phyloP scores from a whole-genome alignment of 116 monocot species.

The Dioscorea cayenensis region DNA sequence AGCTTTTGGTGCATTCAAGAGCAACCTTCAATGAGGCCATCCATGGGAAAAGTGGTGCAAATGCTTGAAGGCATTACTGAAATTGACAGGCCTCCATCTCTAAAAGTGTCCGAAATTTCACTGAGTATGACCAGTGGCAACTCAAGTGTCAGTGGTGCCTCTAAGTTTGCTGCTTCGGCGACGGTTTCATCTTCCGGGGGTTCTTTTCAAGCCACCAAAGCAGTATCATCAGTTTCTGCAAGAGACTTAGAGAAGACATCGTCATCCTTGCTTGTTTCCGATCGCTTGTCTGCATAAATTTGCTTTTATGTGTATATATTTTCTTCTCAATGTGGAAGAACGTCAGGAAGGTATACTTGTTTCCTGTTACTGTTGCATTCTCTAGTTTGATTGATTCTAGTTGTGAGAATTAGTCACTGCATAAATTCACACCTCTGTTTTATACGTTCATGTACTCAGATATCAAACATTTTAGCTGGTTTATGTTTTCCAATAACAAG shows the following conservation, averaged over 20 bases:
- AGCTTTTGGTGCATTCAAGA: constrained; percentile 93
- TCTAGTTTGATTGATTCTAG: no score
- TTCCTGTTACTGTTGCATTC: background rate
- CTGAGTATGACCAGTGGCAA: constrained; percentile 21
- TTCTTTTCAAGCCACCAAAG: constrained; percentile 5
- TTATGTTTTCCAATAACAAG: no score
- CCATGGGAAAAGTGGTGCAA: constrained; percentile 81
- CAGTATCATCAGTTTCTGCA: constrained; percentile 6
- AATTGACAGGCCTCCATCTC: constrained; percentile 56
- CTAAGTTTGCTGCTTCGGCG: constrained; percentile 20
- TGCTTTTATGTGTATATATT: background rate
- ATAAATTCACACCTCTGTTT: no score
- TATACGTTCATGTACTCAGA: no score
- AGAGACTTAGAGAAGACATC: constrained; percentile 18
- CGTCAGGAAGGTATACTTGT: background rate
- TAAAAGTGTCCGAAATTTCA: constrained; percentile 35
- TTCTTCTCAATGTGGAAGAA: background rate
- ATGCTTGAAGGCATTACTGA: constrained; percentile 84
- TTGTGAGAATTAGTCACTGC: no score
- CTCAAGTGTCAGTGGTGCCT: constrained; percentile 11
- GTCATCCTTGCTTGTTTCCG: constrained; percentile 19
- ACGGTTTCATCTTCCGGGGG: constrained; percentile 19
- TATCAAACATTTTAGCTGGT: no score
- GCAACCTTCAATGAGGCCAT: constrained; percentile 74
- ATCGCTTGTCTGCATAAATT: constrained; percentile 1